Conservation (phyloP, 176 grass and related monocot genomes). For the Paspalum vaginatum region DNA sequence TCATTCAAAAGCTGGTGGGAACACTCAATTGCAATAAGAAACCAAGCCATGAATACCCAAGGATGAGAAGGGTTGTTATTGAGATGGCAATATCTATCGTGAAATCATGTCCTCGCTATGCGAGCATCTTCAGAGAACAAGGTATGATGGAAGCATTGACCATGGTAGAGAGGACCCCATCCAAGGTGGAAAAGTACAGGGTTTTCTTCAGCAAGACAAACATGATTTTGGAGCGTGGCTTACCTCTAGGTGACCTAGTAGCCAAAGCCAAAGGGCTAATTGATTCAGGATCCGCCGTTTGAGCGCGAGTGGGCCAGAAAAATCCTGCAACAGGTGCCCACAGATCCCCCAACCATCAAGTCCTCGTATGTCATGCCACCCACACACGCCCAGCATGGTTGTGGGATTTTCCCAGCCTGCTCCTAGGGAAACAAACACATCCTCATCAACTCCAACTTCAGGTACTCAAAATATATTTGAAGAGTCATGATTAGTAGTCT, state of each 20-base stretch:
- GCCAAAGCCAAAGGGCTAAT: conserved; percentile 3
- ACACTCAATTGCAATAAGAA: neutral
- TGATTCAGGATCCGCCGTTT: too few species aligned
- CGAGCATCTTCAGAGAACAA: neutral
- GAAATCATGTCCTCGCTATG: neutral
- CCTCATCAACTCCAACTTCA: too few species aligned
- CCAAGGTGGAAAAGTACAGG: neutral
- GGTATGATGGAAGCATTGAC: neutral
- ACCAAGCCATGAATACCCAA: neutral
- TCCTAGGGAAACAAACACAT: too few species aligned
- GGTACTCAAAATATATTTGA: too few species aligned
- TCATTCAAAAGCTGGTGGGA: neutral
- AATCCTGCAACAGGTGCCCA: too few species aligned
- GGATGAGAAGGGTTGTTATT: neutral
- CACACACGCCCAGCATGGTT: too few species aligned
- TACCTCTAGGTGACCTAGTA: neutral
- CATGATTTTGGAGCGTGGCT: neutral
- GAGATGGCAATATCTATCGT: neutral
- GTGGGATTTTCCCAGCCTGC: too few species aligned
- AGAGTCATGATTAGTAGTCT: too few species aligned
- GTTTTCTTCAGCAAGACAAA: neutral
- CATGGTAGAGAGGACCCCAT: neutral
- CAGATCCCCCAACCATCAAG: too few species aligned
- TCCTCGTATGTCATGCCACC: too few species aligned
- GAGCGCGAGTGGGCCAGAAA: too few species aligned